Base-by-base conservation (phyloP, 345 rosid genomes). In the Arabidopsis arenosa region DNA sequence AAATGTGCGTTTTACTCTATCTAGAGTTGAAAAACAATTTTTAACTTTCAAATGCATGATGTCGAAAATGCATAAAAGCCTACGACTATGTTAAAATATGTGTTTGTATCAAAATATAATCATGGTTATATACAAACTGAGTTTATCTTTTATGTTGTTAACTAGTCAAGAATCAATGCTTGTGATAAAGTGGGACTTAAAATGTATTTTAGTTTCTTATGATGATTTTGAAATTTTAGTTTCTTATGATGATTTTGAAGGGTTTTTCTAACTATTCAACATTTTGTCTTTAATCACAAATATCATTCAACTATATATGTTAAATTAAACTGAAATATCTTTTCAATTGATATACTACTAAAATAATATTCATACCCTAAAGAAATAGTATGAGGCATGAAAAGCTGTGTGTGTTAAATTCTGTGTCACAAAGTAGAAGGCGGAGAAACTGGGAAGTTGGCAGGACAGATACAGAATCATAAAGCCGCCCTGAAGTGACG, bases 401-500 rank as follows among this genome's bases (percentile, higher is more conserved):
- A 43, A 78, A 59, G 59, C 5, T 41, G 65, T 60, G 74, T 67
- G 33, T 68, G 21, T 72, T 21, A 78, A 78, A 78, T 73, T 78
- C 64, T 32, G 74, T 72, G 81, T 66, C 68, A 72, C 61, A 41
- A 57, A 66, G 57, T 35, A 23, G 74, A 78, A 78, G 74, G 70
- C 58, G 74, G 74, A 77, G 76, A 65, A 78, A 66, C 81, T 66
- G 78, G 58, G 30, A 78, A 60, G 44, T 48, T 72, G 64, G 74
- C 78, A 78, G 78, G 35, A 32, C 51, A 26, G 66, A 15, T 72
- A 2, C 52, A 58, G 59, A 67, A 61, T 72, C 70, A 66, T 78
- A 72, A 78, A 78, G 77, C 77, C 63, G 66, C 69, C 77, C 74
- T 72, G 58, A 78, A 66, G 74, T 78, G 70, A 73, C 81, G 74